Evolutionary conservation across 305 asterid species (phyloP).

Genomic region (Fraxinus sp.): DNA sequence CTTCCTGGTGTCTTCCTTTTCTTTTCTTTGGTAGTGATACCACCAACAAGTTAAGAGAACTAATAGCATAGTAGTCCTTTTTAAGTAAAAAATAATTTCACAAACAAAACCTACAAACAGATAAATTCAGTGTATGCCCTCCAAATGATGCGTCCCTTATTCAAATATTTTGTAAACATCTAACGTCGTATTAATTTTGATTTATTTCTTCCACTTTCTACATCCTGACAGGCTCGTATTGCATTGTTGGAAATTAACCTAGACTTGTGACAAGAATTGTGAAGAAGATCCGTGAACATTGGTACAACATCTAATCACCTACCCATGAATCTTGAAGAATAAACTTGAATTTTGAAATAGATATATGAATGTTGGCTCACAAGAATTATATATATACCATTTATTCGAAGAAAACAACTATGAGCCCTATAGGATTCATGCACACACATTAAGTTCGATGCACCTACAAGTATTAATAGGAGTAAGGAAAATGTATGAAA

Average conservation of each 20-base stretch:
- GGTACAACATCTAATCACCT: not conserved
- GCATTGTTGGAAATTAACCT: not conserved
- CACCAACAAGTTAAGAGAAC: not conserved
- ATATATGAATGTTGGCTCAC: not conserved
- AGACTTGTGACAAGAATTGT: not conserved
- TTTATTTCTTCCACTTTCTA: not conserved
- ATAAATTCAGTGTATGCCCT: not conserved
- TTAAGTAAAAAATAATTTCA: not conserved
- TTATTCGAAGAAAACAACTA: not conserved
- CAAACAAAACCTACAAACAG: not conserved
- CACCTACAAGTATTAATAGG: not conserved
- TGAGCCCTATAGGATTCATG: not conserved
- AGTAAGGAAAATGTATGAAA: not conserved
- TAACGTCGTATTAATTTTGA: not conserved
- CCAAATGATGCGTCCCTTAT: not conserved
- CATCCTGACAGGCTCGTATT: not conserved
- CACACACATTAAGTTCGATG: not conserved
- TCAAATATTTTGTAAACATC: not conserved
- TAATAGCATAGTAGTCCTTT: not conserved
- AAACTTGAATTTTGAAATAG: not conserved
- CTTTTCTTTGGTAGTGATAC: not conserved
- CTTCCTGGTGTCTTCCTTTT: not conserved
- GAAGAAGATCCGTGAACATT: not conserved
- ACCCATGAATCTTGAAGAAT: not conserved
- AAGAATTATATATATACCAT: not conserved